Conservation (phyloP, 352 stramenopile genomes). For the Pythium rhizo-oryzae region DNA sequence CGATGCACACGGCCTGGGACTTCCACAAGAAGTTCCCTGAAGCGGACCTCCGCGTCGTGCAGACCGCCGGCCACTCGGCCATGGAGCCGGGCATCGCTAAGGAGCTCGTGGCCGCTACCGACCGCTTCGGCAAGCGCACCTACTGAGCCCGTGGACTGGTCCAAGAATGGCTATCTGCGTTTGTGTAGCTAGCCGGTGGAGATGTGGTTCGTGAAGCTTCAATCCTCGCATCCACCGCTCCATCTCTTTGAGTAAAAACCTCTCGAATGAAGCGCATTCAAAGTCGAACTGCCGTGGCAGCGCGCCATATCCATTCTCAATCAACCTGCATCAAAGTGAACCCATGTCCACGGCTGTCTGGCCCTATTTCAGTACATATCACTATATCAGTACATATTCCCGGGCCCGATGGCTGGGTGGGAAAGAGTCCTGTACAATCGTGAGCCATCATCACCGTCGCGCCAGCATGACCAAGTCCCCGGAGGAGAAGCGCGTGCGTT, state of each 20-base stretch:
- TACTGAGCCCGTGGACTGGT: conserved; percentile 8
- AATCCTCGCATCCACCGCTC: background rate
- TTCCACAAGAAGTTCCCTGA: conserved; percentile 63
- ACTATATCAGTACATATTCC: conserved; percentile 4
- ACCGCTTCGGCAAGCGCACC: conserved; percentile 34
- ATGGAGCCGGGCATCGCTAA: conserved; percentile 48
- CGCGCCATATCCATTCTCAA: too few relatives aligned
- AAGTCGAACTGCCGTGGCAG: too few relatives aligned
- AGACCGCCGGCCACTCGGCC: conserved; percentile 55
- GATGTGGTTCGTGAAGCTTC: background rate
- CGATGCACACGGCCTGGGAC: conserved; percentile 63
- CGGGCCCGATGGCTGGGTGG: conserved; percentile 1
- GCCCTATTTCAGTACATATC: background rate
- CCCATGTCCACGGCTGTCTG: background rate
- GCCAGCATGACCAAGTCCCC: conserved; percentile 57
- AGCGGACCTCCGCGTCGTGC: conserved; percentile 46
- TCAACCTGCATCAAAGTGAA: too few relatives aligned
- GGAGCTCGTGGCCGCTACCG: conserved; percentile 43
- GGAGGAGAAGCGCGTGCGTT: conserved; percentile 58
- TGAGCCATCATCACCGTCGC: background rate
- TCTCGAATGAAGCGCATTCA: too few relatives aligned
- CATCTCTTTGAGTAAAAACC: too few relatives aligned
- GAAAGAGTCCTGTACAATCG: conserved; percentile 6
- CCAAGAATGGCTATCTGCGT: too few relatives aligned
- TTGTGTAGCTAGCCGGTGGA: too few relatives aligned